phyloP scores from a whole-genome alignment of 2,329 filamentous ascomycete species.

The Colletotrichum chlorophyti region DNA sequence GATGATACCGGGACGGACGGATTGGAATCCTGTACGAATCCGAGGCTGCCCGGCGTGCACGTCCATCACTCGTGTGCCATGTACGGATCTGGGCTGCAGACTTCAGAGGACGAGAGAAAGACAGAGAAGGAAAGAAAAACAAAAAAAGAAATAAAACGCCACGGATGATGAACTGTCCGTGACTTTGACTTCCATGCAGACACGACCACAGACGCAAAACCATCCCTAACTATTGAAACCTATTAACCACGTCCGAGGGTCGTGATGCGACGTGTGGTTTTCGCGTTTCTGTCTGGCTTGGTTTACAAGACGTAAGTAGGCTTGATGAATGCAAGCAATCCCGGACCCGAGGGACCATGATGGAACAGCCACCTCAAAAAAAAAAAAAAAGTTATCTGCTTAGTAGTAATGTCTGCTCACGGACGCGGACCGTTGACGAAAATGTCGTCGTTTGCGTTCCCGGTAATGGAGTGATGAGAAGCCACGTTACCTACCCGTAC shows the following conservation, averaged over 20 bases:
- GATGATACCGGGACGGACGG: slow-evolving; percentile 19
- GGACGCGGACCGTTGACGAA: background rate
- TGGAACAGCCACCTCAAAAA: no score
- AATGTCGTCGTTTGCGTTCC: background rate
- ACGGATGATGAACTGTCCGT: background rate
- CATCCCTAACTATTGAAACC: background rate
- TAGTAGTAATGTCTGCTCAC: background rate
- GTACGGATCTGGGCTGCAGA: no score
- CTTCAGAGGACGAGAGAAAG: no score
- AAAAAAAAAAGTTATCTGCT: no score
- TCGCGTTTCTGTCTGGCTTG: slow-evolving; percentile 7
- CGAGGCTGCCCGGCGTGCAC: background rate
- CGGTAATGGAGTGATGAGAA: background rate
- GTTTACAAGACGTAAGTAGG: background rate
- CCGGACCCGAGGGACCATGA: background rate
- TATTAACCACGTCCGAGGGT: slow-evolving; percentile 8
- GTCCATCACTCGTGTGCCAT: no score
- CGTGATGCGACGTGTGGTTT: slow-evolving; percentile 24
- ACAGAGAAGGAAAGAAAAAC: background rate
- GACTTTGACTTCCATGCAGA: no score
- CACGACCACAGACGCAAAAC: background rate
- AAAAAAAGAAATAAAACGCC: background rate
- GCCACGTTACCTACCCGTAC: no score
- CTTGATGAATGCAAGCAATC: background rate
- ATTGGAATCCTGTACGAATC: no score